Evolutionary conservation across 345 rosid species (phyloP).

Genomic region (Anastatica hierochuntica): DNA sequence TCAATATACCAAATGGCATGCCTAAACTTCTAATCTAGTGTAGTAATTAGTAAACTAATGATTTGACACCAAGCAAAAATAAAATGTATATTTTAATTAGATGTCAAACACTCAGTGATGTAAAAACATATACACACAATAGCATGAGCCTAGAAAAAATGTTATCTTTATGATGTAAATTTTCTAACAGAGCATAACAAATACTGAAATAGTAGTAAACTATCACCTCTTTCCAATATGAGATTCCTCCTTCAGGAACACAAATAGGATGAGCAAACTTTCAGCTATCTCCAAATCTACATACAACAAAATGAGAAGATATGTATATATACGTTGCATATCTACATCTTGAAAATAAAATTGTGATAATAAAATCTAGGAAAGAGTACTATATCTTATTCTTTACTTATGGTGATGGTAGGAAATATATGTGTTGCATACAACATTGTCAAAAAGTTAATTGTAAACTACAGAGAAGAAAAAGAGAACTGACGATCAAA

Average conservation of each 20-base stretch:
- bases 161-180: conserved; percentile 7
- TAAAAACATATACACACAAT: conserved; percentile 10
- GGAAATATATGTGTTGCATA: conserved; percentile 8
- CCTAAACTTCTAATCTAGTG: background rate
- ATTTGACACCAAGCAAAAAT: conserved; percentile 18
- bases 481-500: too few species aligned
- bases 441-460: background rate
- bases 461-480: background rate
- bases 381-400: conserved; percentile 18
- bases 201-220: conserved; percentile 47
- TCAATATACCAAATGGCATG: conserved; percentile 3
- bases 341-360: conserved; percentile 30
- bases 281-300: conserved; percentile 98
- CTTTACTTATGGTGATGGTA: conserved; percentile 1
- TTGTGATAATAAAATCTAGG: conserved; percentile 7
- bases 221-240: conserved; percentile 99
- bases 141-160: background rate
- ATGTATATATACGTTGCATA: conserved; percentile 41
- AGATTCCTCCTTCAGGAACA: conserved; percentile 99
- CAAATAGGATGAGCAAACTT: conserved; percentile 99
- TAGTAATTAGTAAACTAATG: background rate
- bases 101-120: too few species aligned
- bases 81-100: background rate
- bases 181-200: conserved; percentile 7
- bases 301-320: conserved; percentile 40